Conservation (phyloP, 176 grass and related monocot species). For the Cymbopogon citratus region DNA sequence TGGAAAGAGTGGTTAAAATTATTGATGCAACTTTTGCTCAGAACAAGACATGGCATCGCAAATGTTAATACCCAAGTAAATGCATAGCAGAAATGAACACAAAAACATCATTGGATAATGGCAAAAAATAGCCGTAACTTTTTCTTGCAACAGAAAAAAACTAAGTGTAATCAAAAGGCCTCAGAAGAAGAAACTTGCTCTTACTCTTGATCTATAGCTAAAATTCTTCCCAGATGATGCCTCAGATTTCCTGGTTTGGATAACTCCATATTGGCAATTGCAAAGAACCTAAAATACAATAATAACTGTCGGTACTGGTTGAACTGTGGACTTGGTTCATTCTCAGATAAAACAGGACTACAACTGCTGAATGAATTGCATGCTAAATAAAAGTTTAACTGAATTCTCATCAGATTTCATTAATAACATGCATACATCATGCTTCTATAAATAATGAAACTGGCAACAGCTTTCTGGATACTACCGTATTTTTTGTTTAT, state of each 20-base stretch:
- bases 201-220: constrained; percentile 88
- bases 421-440: constrained; percentile 21
- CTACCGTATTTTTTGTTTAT: not conserved
- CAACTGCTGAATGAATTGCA: constrained; percentile 5
- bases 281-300: constrained; percentile 69
- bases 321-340: constrained; percentile 4
- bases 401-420: not conserved
- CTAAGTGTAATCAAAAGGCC: constrained; percentile 3
- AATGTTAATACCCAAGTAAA: not conserved
- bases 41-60: not conserved
- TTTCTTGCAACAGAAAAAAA: constrained; percentile 1
- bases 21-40: not conserved
- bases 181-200: constrained; percentile 22
- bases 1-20: not conserved
- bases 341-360: constrained; percentile 9
- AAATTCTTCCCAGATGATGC: constrained; percentile 78
- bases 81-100: not conserved
- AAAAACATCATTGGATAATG: not conserved
- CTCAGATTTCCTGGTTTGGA: constrained; percentile 87
- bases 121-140: not conserved
- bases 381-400: not conserved
- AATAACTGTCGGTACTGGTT: constrained; percentile 17
- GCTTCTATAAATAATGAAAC: constrained; percentile 20
- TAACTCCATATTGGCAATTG: constrained; percentile 75
- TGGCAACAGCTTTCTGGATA: not conserved